A percentile compares a stretch with the other conserved stretches of the same genome.
phyloP scores from a whole-genome alignment of 2,329 filamentous ascomycete genomes.

The Cylindrodendrum hubeiense region DNA sequence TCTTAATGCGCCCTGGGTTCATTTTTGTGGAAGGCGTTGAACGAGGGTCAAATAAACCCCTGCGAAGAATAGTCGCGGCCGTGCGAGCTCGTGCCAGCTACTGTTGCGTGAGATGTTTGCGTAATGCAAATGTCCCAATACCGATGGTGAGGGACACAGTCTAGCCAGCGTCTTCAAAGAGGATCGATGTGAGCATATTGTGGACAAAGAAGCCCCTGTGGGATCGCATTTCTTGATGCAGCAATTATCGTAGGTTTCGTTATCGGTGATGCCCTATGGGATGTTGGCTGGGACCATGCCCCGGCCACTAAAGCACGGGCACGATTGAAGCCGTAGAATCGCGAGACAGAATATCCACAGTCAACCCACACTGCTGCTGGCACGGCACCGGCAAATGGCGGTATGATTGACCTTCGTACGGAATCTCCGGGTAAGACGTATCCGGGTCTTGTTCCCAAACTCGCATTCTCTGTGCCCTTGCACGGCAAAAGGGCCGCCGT shows the following conservation, averaged over 20 bases:
- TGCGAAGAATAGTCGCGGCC: neutral
- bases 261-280: neutral
- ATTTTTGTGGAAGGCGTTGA: neutral
- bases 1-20: neutral
- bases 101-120: neutral
- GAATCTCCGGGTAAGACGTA: neutral
- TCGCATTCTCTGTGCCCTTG: neutral
- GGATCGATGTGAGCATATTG: neutral
- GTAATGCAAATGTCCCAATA: neutral
- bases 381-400: neutral
- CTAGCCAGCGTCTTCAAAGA: neutral
- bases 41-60: neutral
- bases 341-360: neutral
- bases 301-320: neutral
- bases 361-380: conserved; percentile 4
- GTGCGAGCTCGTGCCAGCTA: neutral
- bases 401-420: neutral
- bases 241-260: neutral
- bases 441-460: neutral
- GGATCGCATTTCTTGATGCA: neutral
- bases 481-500: neutral
- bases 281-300: neutral
- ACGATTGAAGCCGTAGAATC: neutral
- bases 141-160: neutral
- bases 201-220: neutral